Base-by-base conservation (phyloP, 805 yeast genomes). In the Yarrowia divulgata region DNA sequence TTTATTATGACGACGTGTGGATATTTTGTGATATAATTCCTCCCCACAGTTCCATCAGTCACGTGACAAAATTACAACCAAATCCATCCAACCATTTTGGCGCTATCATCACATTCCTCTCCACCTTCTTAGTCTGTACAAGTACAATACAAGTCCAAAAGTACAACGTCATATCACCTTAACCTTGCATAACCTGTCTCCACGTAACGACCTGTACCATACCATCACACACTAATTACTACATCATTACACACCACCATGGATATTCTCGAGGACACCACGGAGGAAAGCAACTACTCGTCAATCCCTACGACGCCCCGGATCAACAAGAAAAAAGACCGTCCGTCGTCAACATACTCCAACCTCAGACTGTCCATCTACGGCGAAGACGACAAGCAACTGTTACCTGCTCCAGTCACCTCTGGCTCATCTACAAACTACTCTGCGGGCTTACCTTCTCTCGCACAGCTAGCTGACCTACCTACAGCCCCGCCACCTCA, bases 311-410 rank as follows among this genome's bases (percentile, higher is more conserved):
- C 68, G 40, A 63, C 68, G 39, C 68, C 68, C n/a, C 55, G 68
- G 9, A 43, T 60, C 37, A n/a, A 43, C 37, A 63, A 48, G 57
- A 62, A 48, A 19, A 63, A 63, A 32, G 68, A 63, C 9, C 68
- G 68, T 23, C 68, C 68, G n/a, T 63, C 57, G 16, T 63, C 68
- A 13, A 63, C 57, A 12, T 63, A 63, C 57, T 63, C 68, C 14
- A 63, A 63, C 40, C 55, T 63, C 19, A 19, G 68, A 48, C 12
- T 63, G 46, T 63, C 68, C 9, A 9, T 63, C 16, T 49, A 63
- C 16, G 68, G 57, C 13, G 68, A 63, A 13, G 68, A 63, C 37
- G 55, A 45, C 54, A 60, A 46, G 35, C 12, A n/a, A 1, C 54
- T 60, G 3, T 43, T 45, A 14, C 67, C 67, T 8, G 67, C 67